Conservation (phyloP, 2,329 filamentous ascomycete genomes). For the Diaporthe nobilis region DNA sequence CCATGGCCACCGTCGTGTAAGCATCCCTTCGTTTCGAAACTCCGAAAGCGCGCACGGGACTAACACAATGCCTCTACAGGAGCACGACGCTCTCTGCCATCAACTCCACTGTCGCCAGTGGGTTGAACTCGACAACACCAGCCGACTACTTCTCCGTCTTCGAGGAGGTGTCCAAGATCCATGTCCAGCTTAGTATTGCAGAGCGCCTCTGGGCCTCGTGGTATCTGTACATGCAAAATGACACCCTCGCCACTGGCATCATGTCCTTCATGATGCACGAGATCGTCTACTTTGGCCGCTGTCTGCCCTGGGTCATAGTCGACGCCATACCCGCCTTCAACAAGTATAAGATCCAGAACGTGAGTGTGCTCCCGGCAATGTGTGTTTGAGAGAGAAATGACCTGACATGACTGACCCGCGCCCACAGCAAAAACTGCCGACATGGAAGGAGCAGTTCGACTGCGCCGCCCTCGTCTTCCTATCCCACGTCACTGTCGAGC, state of each 20-base stretch:
- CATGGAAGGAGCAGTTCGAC: slow-evolving; percentile 92
- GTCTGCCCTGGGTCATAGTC: slow-evolving; percentile 92
- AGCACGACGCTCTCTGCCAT: slow-evolving; percentile 50
- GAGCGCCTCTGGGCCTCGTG: slow-evolving; percentile 95
- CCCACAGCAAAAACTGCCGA: slow-evolving; percentile 82
- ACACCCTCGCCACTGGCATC: slow-evolving; percentile 95
- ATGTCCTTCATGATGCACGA: slow-evolving; percentile 98
- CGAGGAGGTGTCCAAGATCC: slow-evolving; percentile 77
- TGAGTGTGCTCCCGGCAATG: slow-evolving; percentile 57
- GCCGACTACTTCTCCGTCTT: slow-evolving; percentile 70
- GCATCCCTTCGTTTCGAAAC: slow-evolving; percentile 15
- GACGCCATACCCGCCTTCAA: slow-evolving; percentile 89
- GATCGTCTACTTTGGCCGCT: slow-evolving; percentile 92
- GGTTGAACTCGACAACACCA: slow-evolving; percentile 59
- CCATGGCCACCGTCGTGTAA: slow-evolving; percentile 42
- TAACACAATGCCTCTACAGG: slow-evolving; percentile 39
- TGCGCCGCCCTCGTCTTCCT: slow-evolving; percentile 94
- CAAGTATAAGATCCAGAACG: slow-evolving; percentile 94
- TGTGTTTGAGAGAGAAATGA: slow-evolving; percentile 20
- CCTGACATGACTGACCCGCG: slow-evolving; percentile 44
- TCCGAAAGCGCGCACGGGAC: neutral
- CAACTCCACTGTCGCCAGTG: slow-evolving; percentile 64
- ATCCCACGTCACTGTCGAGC: slow-evolving; percentile 96
- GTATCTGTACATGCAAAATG: slow-evolving; percentile 99
- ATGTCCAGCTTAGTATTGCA: slow-evolving; percentile 87